Percentiles rank a stretch among this genome's conserved stretches.
Conservation (phyloP, 768 basidiomycete species). For the Epithele typhae region DNA sequence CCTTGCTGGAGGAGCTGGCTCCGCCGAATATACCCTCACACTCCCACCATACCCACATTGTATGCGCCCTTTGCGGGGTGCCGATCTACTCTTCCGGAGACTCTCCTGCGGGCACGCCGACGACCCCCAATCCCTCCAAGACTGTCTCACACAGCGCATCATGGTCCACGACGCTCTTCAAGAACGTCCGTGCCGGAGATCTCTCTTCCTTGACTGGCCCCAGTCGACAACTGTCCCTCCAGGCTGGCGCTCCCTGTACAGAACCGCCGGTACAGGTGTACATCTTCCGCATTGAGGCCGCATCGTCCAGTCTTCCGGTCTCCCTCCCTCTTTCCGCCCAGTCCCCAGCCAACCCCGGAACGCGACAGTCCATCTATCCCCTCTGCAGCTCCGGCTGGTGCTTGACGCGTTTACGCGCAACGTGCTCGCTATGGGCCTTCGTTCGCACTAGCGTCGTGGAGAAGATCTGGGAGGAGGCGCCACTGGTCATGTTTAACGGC, state of each 20-base stretch:
- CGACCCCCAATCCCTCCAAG: constrained; percentile 32
- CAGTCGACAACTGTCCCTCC: constrained; percentile 4
- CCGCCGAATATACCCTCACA: constrained; percentile 41
- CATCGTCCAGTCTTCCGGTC: constrained; percentile 24
- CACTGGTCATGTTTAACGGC: constrained; percentile 7
- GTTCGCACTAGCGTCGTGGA: constrained; percentile 79
- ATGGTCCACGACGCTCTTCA: constrained; percentile 59
- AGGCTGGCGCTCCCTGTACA: constrained; percentile 22
- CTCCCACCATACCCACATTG: constrained; percentile 45
- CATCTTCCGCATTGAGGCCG: constrained; percentile 58
- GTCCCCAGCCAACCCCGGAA: constrained; percentile 21
- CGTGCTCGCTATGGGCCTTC: constrained; percentile 90
- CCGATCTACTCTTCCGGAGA: constrained; percentile 40
- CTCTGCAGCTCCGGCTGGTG: constrained; percentile 87
- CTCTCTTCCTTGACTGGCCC: constrained; percentile 5
- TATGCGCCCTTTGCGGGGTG: constrained; percentile 78
- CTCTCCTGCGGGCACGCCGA: constrained; percentile 22
- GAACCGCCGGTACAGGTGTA: constrained; percentile 45
- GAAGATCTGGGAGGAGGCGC: constrained; percentile 79
- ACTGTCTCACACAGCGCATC: constrained; percentile 28
- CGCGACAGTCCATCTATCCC: constrained; percentile 54
- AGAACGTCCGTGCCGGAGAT: constrained; percentile 41
- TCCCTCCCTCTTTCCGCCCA: constrained; percentile 20
- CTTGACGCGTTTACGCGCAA: constrained; percentile 71
- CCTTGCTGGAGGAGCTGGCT: constrained; percentile 53